Evolutionary conservation across 768 basidiomycete species (phyloP).

Genomic region (Termitomyces sp.): DNA sequence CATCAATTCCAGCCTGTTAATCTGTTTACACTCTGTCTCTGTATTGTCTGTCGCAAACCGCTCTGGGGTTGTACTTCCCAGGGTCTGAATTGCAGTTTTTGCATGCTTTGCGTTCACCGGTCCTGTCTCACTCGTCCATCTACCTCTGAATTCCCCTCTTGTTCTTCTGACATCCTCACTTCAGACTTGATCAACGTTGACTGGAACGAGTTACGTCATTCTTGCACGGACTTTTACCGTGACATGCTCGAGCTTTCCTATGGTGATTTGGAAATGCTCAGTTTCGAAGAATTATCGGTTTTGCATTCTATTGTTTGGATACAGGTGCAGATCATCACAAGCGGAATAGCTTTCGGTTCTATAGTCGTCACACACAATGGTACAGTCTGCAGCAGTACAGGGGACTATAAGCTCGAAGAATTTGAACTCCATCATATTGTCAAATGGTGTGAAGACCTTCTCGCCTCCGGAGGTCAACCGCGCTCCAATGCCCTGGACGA

Average conservation of each 20-base stretch:
- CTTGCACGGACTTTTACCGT: constrained; percentile 50
- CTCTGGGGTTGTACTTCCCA: constrained; percentile 70
- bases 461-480: constrained; percentile 35
- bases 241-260: constrained; percentile 37
- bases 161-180: constrained; percentile 33
- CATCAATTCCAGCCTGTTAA: constrained; percentile 59
- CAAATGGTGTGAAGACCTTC: constrained; percentile 43
- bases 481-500: constrained; percentile 46
- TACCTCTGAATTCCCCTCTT: constrained; percentile 27
- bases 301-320: constrained; percentile 56
- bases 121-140: constrained; percentile 34
- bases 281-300: constrained; percentile 69
- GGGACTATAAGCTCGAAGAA: constrained; percentile 33
- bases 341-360: constrained; percentile 63
- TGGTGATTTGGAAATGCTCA: constrained; percentile 39
- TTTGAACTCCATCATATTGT: constrained; percentile 61
- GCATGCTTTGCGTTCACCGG: constrained; percentile 56
- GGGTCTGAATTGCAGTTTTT: constrained; percentile 58
- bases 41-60: constrained; percentile 60
- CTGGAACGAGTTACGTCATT: constrained; percentile 47
- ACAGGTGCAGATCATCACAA: constrained; percentile 62
- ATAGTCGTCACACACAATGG: constrained; percentile 44
- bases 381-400: constrained; percentile 20
- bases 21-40: constrained; percentile 70
- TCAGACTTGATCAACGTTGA: constrained; percentile 46